Percentiles rank a stretch among this genome's conserved stretches.
Conservation (phyloP, 2,329 filamentous ascomycete species). For the Neofusicoccum sp. region DNA sequence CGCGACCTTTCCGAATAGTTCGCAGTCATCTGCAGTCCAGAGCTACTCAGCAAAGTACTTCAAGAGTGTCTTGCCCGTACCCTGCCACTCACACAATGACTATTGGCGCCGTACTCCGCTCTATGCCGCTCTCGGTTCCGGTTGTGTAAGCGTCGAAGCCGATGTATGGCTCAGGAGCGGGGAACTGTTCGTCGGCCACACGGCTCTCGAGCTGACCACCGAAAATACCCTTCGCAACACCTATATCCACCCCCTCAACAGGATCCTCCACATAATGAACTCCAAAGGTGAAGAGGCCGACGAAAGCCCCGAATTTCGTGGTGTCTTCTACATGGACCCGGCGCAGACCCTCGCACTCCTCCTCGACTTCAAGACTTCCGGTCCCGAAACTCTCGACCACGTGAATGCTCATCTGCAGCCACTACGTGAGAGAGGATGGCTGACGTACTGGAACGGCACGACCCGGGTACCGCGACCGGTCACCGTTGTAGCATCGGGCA, state of each 20-base stretch:
- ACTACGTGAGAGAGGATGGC: conserved; percentile 52
- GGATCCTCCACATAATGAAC: conserved; percentile 50
- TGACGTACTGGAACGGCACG: conserved; percentile 54
- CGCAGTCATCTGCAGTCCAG: neutral
- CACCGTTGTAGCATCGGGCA: conserved; percentile 58
- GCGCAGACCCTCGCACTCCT: conserved; percentile 54
- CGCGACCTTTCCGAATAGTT: neutral
- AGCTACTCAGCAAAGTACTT: neutral
- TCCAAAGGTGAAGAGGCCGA: conserved; percentile 38
- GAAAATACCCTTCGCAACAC: conserved; percentile 53
- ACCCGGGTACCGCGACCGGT: conserved; percentile 46
- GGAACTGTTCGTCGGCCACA: conserved; percentile 59
- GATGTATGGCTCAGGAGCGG: conserved; percentile 58
- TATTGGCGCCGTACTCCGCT: conserved; percentile 60
- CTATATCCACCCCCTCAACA: conserved; percentile 57
- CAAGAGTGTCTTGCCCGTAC: conserved; percentile 48
- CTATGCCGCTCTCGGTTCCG: conserved; percentile 56
- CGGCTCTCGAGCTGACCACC: conserved; percentile 47
- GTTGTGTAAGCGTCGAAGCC: conserved; percentile 60
- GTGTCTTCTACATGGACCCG: conserved; percentile 55
- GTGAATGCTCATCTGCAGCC: conserved; percentile 46
- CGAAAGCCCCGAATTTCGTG: conserved; percentile 45
- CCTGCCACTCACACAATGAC: conserved; percentile 62
- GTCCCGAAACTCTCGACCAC: conserved; percentile 37
- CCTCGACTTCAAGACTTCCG: conserved; percentile 53